phyloP scores from a whole-genome alignment of 352 stramenopile species.

The Pythium vanterpoolii region DNA sequence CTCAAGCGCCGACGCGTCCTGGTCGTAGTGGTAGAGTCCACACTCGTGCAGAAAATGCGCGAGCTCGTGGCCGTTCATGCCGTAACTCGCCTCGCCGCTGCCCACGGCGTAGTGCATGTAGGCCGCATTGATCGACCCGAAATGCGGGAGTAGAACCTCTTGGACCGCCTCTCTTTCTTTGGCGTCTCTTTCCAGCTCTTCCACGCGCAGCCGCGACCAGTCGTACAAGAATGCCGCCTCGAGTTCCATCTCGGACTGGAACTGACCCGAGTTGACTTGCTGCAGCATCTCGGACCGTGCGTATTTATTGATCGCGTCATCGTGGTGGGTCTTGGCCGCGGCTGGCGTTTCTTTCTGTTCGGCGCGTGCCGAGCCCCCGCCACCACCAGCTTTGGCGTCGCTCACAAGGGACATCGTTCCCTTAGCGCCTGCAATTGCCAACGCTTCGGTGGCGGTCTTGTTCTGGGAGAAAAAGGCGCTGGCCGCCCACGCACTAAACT shows the following conservation, averaged over 20 bases:
- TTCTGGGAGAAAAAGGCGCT: conserved; percentile 50
- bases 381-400: conserved; percentile 13
- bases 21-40: conserved; percentile 36
- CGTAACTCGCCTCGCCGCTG: conserved; percentile 57
- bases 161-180: conserved; percentile 50
- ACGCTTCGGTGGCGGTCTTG: neutral
- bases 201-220: conserved; percentile 49
- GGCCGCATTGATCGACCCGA: conserved; percentile 44
- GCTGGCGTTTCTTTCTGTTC: conserved; percentile 12
- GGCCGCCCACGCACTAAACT: conserved; percentile 57
- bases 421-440: neutral
- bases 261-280: conserved; percentile 74
- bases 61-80: conserved; percentile 67
- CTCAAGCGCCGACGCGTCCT: conserved; percentile 33
- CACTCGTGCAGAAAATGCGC: conserved; percentile 78
- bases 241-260: conserved; percentile 76
- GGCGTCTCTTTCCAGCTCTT: conserved; percentile 50
- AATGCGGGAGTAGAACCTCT: conserved; percentile 53
- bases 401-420: neutral
- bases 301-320: conserved; percentile 62
- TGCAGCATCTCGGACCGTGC: conserved; percentile 63
- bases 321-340: conserved; percentile 31
- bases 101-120: conserved; percentile 79
- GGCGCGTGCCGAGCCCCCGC: neutral
- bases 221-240: conserved; percentile 82